Conservation (phyloP, 1,284 basidiomycete genomes). For the Ustilago curta region DNA sequence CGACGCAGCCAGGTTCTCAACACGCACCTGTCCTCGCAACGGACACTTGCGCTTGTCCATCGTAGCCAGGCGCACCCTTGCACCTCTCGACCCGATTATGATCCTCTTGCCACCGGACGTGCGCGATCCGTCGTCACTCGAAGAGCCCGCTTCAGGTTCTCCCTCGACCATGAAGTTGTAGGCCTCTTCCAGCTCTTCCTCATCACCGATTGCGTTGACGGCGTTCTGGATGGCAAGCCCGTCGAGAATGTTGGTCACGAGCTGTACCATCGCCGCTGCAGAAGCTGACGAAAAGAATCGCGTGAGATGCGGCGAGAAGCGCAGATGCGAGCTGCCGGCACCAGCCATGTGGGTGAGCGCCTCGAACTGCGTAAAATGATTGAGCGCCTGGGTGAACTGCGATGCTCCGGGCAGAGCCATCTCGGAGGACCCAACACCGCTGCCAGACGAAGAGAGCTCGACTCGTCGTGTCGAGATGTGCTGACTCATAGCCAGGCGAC, state of each 20-base stretch:
- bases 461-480: slow-evolving; percentile 48
- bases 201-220: slow-evolving; percentile 58
- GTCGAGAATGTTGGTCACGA: slow-evolving; percentile 45
- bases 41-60: slow-evolving; percentile 68
- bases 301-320: slow-evolving; percentile 66
- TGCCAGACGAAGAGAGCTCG: slow-evolving; percentile 40
- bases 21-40: slow-evolving; percentile 61
- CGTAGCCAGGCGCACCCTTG: slow-evolving; percentile 59
- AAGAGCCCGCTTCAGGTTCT: slow-evolving; percentile 14
- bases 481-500: slow-evolving; percentile 55
- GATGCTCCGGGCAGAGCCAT: slow-evolving; percentile 38
- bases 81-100: slow-evolving; percentile 51
- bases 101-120: slow-evolving; percentile 22
- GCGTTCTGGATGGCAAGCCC: slow-evolving; percentile 49
- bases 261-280: slow-evolving; percentile 41
- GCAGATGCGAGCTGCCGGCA: slow-evolving; percentile 40
- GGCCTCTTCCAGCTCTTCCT: slow-evolving; percentile 56
- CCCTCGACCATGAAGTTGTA: slow-evolving; percentile 51
- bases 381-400: slow-evolving; percentile 65
- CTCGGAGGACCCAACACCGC: slow-evolving; percentile 19
- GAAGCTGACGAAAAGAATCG: slow-evolving; percentile 61
- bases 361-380: slow-evolving; percentile 59
- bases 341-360: slow-evolving; percentile 43
- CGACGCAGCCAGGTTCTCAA: slow-evolving; percentile 51
- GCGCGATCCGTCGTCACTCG: slow-evolving; percentile 16